These are phyloP conservation scores for Clavispora santaluciae DNA, from an alignment of 805 yeast species.

Conservation along the genomic window DNA sequence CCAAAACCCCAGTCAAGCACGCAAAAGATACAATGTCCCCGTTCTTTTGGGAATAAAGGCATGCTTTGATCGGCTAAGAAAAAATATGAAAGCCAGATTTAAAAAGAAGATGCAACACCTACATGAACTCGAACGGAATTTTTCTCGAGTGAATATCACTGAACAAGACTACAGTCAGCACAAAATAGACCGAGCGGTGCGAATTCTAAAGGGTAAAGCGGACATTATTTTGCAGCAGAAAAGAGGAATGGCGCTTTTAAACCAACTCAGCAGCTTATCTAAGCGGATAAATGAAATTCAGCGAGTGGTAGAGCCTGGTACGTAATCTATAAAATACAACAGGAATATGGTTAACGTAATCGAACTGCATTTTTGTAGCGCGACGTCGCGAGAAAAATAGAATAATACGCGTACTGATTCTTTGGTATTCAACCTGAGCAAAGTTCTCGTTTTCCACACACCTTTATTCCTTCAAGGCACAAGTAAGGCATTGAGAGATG, in stretches of 20 bases:
- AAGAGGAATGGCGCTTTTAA: not conserved
- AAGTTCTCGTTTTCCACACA: too few relatives aligned
- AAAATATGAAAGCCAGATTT: not conserved
- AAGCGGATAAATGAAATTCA: not conserved
- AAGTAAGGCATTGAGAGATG: not conserved
- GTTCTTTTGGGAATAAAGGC: not conserved
- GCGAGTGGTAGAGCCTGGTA: not conserved
- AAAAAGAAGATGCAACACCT: not conserved
- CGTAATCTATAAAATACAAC: not conserved
- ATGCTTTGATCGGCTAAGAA: not conserved
- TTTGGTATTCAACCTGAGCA: not conserved
- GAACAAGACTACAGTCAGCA: not conserved
- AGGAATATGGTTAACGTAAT: not conserved
- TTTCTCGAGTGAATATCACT: not conserved
- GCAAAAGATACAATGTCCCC: not conserved
- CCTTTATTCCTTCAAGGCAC: too few relatives aligned
- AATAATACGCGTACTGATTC: not conserved
- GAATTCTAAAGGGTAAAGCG: not conserved
- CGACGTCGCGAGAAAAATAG: slow-evolving; percentile 1
- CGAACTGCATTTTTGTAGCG: not conserved
- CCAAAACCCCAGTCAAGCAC: not conserved
- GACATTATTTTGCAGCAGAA: not conserved
- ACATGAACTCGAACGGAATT: not conserved
- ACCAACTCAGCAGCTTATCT: not conserved
- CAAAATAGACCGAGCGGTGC: not conserved